These are phyloP conservation scores for Penicillium nucicola DNA, from an alignment of 495 filamentous ascomycete genomes.

Conservation along the genomic window DNA sequence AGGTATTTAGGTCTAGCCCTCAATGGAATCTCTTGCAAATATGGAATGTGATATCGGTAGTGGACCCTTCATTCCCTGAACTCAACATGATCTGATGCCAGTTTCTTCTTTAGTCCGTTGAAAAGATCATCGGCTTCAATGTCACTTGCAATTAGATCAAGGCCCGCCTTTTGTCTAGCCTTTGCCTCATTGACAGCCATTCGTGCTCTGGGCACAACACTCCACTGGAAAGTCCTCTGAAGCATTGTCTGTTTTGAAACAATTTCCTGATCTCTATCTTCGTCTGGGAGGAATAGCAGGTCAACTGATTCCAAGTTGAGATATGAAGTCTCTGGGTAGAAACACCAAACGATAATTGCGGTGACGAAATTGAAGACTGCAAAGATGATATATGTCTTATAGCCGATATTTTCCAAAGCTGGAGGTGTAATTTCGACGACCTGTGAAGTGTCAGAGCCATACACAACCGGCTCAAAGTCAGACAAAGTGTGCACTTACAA, in stretches of 20 bases:
- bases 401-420: conserved; percentile 22
- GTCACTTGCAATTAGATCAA: conserved; percentile 5
- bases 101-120: not conserved
- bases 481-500: conserved; percentile 3
- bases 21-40: too few relatives aligned
- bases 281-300: conserved; percentile 9
- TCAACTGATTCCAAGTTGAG: conserved; percentile 16
- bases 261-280: conserved; percentile 6
- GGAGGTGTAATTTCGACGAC: conserved; percentile 21
- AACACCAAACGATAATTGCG: conserved; percentile 36
- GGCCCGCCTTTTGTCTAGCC: conserved; percentile 7
- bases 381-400: conserved; percentile 36
- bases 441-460: not conserved
- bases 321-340: conserved; percentile 36
- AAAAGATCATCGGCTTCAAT: not conserved
- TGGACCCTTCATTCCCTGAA: not conserved
- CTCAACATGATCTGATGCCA: conserved; percentile 1
- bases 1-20: too few relatives aligned
- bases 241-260: conserved; percentile 11
- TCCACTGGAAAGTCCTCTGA: conserved; percentile 13
- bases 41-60: too few relatives aligned
- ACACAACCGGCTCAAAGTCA: not conserved
- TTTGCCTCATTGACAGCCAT: conserved; percentile 18
- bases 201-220: conserved; percentile 12
- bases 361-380: conserved; percentile 30